A percentile compares a stretch with the other conserved stretches of the same genome.
Evolutionary conservation across 2,329 filamentous ascomycete species (phyloP).

Genomic region (Fusarium sp.): DNA sequence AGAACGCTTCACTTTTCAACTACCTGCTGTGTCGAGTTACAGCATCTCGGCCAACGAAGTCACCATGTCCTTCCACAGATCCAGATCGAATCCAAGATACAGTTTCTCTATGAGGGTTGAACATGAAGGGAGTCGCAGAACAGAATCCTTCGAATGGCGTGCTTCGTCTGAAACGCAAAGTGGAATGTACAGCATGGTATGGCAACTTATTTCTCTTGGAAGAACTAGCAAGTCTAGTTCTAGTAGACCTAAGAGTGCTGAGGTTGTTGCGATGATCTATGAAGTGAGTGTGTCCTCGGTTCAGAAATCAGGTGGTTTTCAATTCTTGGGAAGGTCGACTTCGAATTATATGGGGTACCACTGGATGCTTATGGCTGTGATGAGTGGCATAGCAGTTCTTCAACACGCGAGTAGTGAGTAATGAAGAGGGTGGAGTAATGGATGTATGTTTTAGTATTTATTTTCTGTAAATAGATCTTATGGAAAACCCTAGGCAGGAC

Average conservation of each 20-base stretch:
- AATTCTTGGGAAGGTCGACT: slow-evolving; percentile 16
- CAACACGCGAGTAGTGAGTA: background rate
- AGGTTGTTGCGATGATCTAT: slow-evolving; percentile 25
- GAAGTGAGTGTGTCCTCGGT: background rate
- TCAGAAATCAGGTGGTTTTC: slow-evolving; percentile 8
- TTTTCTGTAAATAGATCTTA: background rate
- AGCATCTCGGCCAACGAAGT: slow-evolving; percentile 12
- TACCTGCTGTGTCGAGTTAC: slow-evolving; percentile 9
- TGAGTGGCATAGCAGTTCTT: slow-evolving; percentile 16
- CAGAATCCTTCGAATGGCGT: slow-evolving; percentile 29
- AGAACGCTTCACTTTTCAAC: slow-evolving; percentile 16
- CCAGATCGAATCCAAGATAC: background rate
- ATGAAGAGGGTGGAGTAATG: background rate
- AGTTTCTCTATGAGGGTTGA: slow-evolving; percentile 29
- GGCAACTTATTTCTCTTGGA: slow-evolving; percentile 29
- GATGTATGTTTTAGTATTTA: background rate
- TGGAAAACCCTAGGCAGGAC: background rate
- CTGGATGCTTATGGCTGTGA: slow-evolving; percentile 25
- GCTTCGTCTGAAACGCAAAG: slow-evolving; percentile 12
- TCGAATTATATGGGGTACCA: slow-evolving; percentile 26
- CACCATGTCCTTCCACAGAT: slow-evolving; percentile 8
- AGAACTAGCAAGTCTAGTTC: background rate
- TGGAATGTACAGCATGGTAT: background rate
- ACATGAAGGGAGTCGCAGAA: background rate
- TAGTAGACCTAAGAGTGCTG: background rate